Base-by-base conservation (phyloP, 164 flowering plant species). In the Stephania cephalantha region DNA sequence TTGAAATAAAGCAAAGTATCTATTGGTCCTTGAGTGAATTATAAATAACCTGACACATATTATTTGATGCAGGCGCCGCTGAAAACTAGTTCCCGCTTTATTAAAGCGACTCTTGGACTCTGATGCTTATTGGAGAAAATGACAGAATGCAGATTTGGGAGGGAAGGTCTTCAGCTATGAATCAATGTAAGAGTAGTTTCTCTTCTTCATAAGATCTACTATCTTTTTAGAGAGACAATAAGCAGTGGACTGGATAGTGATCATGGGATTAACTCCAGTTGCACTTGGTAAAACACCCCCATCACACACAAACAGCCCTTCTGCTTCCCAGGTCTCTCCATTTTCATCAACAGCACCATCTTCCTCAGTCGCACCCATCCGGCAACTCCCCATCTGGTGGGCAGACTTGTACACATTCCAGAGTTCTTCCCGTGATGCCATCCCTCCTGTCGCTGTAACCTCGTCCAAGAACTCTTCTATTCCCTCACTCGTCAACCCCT, bases 241-340 rank as follows among this genome's bases (percentile, higher is more conserved):
- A 65, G 86, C 84, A 73, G 80, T 80, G 22, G 88, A 81, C 81
- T 82, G 79, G n/a, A 85, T 81, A 42, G 88, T 85, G 74, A 85
- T 80, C 86, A 85, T 84, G 69, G 86, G 88, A 75, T 85, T 85
- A 31, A 85, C 79, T 22, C 86, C 88, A 69, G 84, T 64, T 52
- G 88, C 86, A 79, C 55, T 81, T 0, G 88, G 88, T 65, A 85
- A 64, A 69, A 85, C 76, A 74, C 88, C 84, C 17, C 74, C 85
- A 79, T 85, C 88, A 35, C 86, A 84, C 7, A 85, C 83, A 76
- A 68, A 85, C 48, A 85, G 65, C 30, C 79, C 79, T 67, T 84
- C 83, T 53, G 84, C 86, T 63, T 85, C 88, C 88, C 88, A 85
- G 74, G 84, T 85, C 81, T 85, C 83, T n/a, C 86, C 88, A 45